Evolutionary conservation across 208 protist genomes (phyloP), one percentile per base, ranked within the genome.

Genomic region (Leishmania guyanensis): DNA sequence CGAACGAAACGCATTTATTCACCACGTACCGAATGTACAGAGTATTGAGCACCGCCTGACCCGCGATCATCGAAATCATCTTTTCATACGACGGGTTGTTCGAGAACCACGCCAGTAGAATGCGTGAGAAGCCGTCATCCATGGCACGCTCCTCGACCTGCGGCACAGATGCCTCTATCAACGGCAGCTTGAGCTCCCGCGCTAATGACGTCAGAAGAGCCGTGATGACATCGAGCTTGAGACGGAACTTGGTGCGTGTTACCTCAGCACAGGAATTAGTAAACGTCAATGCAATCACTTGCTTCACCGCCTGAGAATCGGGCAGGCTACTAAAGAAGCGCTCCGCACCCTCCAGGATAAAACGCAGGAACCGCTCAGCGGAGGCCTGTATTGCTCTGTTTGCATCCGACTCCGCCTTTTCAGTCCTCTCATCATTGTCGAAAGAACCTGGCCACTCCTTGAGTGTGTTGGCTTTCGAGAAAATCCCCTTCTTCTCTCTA

Each of bases 241-340:
- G 84, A 46, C 92, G 92, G 75, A 94, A 96, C 87, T 92, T 95
- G 50, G 84, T 97, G 17, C 94, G 92, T 56, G 88, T 91, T 58
- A 96, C 88, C 77, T 97, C 92, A 22, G 86, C 89, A 85, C 88
- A 94, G 60, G 94, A 94, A 84, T 97, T 97, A 36, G 91, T 86
- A 65, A 97, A 96, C 5, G 91, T 95, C 50, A 96, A 79, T 26
- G 88, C 89, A 71, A 96, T 88, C 20, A 90, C 82, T 43, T 94
- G 79, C 84, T 92, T 90, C 53, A 87, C 83, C 6, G 89, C 76
- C 50, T 86, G 64, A 33, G 92, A 86, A 69, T 92, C 89, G 22
- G 88, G 78, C 60, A 94, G 88, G 36, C 84, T 84, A 60, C 78
- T 80, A 60, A 97, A 89, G 77, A 92, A 90, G 51, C 46, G 73